These are phyloP conservation scores for Cutaneotrichosporon sp. DNA, from an alignment of 1,284 basidiomycete species.

Conservation along the genomic window DNA sequence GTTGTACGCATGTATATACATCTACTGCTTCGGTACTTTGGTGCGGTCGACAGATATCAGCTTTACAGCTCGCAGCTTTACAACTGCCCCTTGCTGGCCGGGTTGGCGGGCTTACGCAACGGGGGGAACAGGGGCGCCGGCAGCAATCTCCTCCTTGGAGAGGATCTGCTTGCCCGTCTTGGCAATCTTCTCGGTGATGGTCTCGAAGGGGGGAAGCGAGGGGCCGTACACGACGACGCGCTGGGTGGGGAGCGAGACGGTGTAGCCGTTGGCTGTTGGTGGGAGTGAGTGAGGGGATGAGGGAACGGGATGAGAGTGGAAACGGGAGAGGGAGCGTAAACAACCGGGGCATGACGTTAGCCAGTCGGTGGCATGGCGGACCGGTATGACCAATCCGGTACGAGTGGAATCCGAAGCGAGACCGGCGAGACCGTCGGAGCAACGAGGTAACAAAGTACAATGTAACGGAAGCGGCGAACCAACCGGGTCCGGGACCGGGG, in stretches of 20 bases:
- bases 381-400: not conserved
- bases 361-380: not conserved
- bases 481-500: no score
- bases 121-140: slow-evolving; percentile 19
- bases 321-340: not conserved
- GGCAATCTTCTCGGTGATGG: slow-evolving; percentile 48
- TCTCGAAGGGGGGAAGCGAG: slow-evolving; percentile 43
- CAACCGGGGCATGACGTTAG: not conserved
- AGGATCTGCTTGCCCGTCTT: slow-evolving; percentile 53
- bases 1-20: slow-evolving; percentile 5
- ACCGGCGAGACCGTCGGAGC: not conserved
- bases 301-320: not conserved
- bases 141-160: slow-evolving; percentile 29
- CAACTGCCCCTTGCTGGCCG: no score
- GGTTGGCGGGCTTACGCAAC: not conserved
- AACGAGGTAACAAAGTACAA: not conserved
- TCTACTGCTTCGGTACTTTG: not conserved
- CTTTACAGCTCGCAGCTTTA: no score
- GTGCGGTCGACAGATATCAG: no score
- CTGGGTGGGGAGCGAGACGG: slow-evolving; percentile 46
- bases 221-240: slow-evolving; percentile 51
- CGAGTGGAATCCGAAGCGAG: not conserved
- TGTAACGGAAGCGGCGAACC: no score
- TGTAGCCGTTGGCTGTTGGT: slow-evolving; percentile 44
- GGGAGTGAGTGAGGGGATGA: not conserved